phyloP scores from a whole-genome alignment of 1,284 basidiomycete species.

The Ceratobasidium sp. region DNA sequence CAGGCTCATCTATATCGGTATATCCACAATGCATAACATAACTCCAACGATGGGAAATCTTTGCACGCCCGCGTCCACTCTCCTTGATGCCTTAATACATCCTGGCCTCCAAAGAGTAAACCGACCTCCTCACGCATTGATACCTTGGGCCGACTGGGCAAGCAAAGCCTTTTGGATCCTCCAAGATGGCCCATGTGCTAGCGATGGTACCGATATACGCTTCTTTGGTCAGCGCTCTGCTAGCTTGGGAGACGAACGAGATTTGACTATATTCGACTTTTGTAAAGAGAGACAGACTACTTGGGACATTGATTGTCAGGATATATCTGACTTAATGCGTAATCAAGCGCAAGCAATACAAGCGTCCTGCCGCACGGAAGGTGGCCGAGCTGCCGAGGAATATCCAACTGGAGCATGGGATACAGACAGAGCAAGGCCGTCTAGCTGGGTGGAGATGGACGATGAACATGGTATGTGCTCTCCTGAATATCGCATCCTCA shows the following conservation, averaged over 20 bases:
- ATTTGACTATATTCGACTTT: conserved; percentile 9
- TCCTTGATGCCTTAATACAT: background rate
- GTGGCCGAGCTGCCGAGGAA: too few species aligned
- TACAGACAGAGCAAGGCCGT: too few species aligned
- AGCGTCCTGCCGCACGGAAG: too few species aligned
- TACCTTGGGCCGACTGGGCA: conserved; percentile 11
- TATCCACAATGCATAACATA: background rate
- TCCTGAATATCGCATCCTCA: too few species aligned
- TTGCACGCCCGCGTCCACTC: background rate
- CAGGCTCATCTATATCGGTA: background rate
- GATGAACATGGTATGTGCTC: too few species aligned
- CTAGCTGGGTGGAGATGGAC: too few species aligned
- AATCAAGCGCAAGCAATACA: too few species aligned
- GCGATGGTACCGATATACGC: background rate
- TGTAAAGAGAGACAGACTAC: background rate
- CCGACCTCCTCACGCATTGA: background rate
- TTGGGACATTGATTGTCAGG: too few species aligned
- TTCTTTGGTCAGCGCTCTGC: conserved; percentile 6
- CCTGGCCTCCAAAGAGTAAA: background rate
- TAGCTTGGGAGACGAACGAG: background rate
- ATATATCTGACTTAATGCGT: too few species aligned
- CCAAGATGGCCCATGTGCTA: background rate
- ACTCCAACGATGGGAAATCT: background rate
- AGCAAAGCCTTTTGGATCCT: background rate
- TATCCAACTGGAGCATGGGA: too few species aligned